Percentiles rank a stretch among this genome's conserved stretches.
phyloP scores from a whole-genome alignment of 768 basidiomycete species.

The Suillus hirtellus region DNA sequence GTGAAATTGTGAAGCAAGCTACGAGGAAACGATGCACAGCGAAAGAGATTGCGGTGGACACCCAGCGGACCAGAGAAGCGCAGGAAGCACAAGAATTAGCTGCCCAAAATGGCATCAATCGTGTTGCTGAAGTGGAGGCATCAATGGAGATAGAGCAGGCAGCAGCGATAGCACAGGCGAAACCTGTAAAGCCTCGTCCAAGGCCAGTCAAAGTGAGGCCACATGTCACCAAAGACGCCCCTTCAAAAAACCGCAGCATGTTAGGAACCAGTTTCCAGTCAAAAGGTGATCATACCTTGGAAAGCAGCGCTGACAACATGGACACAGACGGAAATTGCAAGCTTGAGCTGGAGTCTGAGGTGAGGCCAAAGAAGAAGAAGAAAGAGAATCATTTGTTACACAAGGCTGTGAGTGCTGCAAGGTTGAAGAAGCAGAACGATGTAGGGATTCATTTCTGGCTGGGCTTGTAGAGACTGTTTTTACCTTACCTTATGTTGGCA shows the following conservation, averaged over 20 bases:
- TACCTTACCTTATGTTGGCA: too few species aligned
- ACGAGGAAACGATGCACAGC: constrained; percentile 10
- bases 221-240: too few species aligned
- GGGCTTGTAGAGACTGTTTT: too few species aligned
- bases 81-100: constrained; percentile 6
- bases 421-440: not conserved
- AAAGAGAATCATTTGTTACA: not conserved
- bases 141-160: constrained; percentile 9
- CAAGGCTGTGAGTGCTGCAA: not conserved
- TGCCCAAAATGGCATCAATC: not conserved
- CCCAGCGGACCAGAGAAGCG: constrained; percentile 5
- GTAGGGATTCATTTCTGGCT: too few species aligned
- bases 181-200: not conserved
- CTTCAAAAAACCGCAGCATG: too few species aligned
- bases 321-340: not conserved
- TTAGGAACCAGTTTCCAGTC: too few species aligned
- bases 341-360: not conserved
- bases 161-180: not conserved
- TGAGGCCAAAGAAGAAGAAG: not conserved
- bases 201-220: too few species aligned
- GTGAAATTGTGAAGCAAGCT: constrained; percentile 5
- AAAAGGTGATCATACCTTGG: not conserved
- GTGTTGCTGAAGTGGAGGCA: constrained; percentile 8
- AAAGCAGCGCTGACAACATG: not conserved
- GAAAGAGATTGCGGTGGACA: constrained; percentile 12